phyloP scores from a whole-genome alignment of 2,329 filamentous ascomycete species.

The Botrytis pseudocinerea region DNA sequence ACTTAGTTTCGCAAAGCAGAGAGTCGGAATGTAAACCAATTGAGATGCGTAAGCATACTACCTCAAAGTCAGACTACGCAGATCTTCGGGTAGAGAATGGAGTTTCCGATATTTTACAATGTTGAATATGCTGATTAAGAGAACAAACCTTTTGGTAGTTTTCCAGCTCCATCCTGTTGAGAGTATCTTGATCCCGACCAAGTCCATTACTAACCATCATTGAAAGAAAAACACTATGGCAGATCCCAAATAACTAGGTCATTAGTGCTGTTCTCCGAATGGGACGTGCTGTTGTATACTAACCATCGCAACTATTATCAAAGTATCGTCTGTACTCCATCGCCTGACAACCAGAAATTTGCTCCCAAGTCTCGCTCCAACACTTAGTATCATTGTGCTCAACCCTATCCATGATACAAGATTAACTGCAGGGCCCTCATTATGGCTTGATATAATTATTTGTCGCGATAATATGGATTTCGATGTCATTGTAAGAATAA shows the following conservation, averaged over 20 bases:
- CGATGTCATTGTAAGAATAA: conserved; percentile 13
- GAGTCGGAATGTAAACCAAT: conserved; percentile 36
- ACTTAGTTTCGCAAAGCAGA: conserved; percentile 37
- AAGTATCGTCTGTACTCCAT: conserved; percentile 27
- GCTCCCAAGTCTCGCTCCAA: conserved; percentile 41
- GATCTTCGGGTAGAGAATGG: neutral
- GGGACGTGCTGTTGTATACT: conserved; percentile 22
- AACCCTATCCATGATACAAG: conserved; percentile 44
- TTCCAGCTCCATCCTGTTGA: conserved; percentile 22
- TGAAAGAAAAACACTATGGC: conserved; percentile 24
- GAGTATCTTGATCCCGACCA: conserved; percentile 24
- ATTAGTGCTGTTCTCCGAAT: conserved; percentile 11
- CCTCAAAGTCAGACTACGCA: neutral
- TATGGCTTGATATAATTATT: conserved; percentile 43
- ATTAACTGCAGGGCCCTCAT: conserved; percentile 45
- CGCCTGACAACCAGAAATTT: conserved; percentile 30
- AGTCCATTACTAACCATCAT: conserved; percentile 31
- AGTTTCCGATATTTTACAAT: neutral
- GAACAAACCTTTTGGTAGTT: conserved; percentile 30
- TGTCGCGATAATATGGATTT: conserved; percentile 5
- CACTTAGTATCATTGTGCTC: conserved; percentile 41
- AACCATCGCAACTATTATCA: conserved; percentile 29
- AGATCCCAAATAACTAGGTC: conserved; percentile 17
- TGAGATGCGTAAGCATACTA: conserved; percentile 37
- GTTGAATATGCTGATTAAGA: neutral